A percentile compares a stretch with the other conserved stretches of the same genome.
Evolutionary conservation across 202 grass and related monocot genomes (phyloP).

Genomic region (Digitaria exilis): DNA sequence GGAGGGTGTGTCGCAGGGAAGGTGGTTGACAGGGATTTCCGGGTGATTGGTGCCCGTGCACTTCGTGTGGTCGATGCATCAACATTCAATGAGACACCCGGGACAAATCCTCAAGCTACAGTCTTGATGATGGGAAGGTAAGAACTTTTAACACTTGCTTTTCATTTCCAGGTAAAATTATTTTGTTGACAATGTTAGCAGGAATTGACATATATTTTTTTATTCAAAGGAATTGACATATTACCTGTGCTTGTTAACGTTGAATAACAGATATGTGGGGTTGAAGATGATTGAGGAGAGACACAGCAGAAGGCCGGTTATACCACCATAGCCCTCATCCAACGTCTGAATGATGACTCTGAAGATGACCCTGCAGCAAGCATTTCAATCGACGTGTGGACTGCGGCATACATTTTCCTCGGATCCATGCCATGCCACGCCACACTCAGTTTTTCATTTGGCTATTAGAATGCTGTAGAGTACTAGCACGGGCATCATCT

Average conservation of each 20-base stretch:
- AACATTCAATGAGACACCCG: conserved; percentile 70
- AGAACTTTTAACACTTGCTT: background rate
- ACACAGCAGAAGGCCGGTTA: conserved; percentile 51
- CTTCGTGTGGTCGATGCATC: conserved; percentile 91
- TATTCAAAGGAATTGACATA: too few species aligned
- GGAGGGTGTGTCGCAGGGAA: conserved; percentile 77
- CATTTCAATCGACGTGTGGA: too few species aligned
- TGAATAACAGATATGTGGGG: conserved; percentile 66
- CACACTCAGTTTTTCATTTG: background rate
- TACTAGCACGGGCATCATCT: conserved; percentile 7
- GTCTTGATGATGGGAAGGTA: conserved; percentile 98
- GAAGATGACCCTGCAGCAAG: background rate
- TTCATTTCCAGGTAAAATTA: background rate
- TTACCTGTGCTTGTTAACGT: conserved; percentile 5
- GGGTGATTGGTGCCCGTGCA: conserved; percentile 50
- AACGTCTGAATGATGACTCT: background rate
- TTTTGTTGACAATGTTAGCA: background rate
- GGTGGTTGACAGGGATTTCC: conserved; percentile 75
- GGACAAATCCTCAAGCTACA: conserved; percentile 92
- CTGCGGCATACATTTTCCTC: too few species aligned
- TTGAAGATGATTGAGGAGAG: conserved; percentile 65
- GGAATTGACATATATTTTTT: too few species aligned
- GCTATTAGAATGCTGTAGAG: conserved; percentile 15
- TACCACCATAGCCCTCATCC: conserved; percentile 12
- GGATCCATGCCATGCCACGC: too few species aligned